Percentiles rank a stretch among this genome's conserved stretches.
phyloP scores from a whole-genome alignment of 768 basidiomycete genomes.

The Lepiota venenata region DNA sequence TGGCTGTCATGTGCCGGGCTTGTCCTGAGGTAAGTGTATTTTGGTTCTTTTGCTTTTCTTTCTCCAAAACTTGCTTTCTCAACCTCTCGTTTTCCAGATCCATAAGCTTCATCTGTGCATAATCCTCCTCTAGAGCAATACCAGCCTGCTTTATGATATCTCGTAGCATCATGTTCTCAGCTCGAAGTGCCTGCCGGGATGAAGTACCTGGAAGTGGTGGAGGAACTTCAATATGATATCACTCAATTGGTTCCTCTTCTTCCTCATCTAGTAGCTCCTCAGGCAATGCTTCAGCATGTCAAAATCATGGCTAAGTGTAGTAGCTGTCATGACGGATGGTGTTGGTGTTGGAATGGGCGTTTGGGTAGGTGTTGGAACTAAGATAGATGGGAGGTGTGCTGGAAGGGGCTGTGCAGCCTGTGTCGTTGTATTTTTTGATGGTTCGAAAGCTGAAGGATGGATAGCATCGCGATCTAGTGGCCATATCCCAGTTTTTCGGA shows the following conservation, averaged over 20 bases:
- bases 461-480: slow-evolving; percentile 24
- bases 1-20: slow-evolving; percentile 20
- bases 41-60: slow-evolving; percentile 13
- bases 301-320: not conserved
- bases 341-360: not conserved
- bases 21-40: slow-evolving; percentile 13
- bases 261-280: not conserved
- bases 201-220: slow-evolving; percentile 10
- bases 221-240: slow-evolving; percentile 8
- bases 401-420: slow-evolving; percentile 22
- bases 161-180: slow-evolving; percentile 13
- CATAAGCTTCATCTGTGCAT: slow-evolving; percentile 23
- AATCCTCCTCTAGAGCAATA: slow-evolving; percentile 18
- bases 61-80: slow-evolving; percentile 15
- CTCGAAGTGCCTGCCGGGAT: slow-evolving; percentile 4
- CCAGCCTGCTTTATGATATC: slow-evolving; percentile 11
- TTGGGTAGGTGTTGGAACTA: slow-evolving; percentile 7
- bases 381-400: slow-evolving; percentile 9
- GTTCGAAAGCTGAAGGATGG: slow-evolving; percentile 17
- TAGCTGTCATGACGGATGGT: not conserved
- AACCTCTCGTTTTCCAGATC: slow-evolving; percentile 25
- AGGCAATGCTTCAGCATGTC: not conserved
- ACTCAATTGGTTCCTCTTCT: not conserved
- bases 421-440: slow-evolving; percentile 22
- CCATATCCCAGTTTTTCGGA: too few species aligned